Conservation (phyloP, 2,329 filamentous ascomycete species). For the Chaetomium sp. region DNA sequence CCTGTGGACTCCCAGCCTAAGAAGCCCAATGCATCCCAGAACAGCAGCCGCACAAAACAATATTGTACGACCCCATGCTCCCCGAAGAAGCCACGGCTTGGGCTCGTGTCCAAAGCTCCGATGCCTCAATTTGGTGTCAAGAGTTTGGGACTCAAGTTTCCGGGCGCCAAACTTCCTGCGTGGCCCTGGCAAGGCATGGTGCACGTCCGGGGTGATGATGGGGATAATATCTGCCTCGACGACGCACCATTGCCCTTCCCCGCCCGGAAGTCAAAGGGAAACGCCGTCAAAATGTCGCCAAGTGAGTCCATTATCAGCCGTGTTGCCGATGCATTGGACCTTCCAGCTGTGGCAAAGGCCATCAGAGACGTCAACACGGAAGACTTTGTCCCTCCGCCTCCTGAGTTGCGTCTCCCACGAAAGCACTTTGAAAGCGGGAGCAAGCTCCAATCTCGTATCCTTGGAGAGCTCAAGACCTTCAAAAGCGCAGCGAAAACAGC, state of each 20-base stretch:
- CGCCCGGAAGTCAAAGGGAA: conserved; percentile 46
- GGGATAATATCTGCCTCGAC: neutral
- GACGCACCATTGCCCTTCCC: conserved; percentile 9
- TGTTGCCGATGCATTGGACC: conserved; percentile 34
- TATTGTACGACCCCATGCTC: conserved; percentile 51
- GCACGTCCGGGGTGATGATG: conserved; percentile 51
- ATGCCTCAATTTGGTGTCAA: conserved; percentile 40
- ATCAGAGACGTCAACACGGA: conserved; percentile 33
- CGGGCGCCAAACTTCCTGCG: conserved; percentile 58
- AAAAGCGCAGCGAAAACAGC: conserved; percentile 3
- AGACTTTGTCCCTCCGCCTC: conserved; percentile 39
- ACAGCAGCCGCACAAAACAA: conserved; percentile 30
- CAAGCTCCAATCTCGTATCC: conserved; percentile 45
- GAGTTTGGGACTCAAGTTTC: conserved; percentile 49
- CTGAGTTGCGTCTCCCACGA: conserved; percentile 46
- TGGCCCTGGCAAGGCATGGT: conserved; percentile 63
- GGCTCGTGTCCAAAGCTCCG: conserved; percentile 23
- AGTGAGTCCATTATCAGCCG: conserved; percentile 39
- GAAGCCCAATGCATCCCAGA: conserved; percentile 14
- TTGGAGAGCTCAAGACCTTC: conserved; percentile 35
- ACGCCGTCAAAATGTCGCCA: conserved; percentile 34
- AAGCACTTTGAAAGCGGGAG: conserved; percentile 53
- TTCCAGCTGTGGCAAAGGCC: conserved; percentile 29
- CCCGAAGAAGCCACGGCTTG: conserved; percentile 36
- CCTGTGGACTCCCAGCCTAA: conserved; percentile 12